Evolutionary conservation across 306 rosid genomes (phyloP), one percentile per base, ranked within the genome.

Genomic region (Cucurbita moschata): DNA sequence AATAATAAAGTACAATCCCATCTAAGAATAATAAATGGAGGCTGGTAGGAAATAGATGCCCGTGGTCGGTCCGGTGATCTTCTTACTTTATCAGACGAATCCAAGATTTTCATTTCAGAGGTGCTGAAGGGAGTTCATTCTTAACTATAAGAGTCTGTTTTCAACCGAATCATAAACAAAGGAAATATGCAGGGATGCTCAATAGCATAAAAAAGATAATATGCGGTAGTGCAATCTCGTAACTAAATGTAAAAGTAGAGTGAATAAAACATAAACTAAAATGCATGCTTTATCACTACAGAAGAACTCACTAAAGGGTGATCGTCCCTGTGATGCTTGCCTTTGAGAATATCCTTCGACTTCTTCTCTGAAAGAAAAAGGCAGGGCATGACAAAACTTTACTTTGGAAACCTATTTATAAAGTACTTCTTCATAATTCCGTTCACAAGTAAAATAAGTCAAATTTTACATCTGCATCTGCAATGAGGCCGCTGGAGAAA

Each of bases 321-420:
- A 79, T 75, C 88, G 38, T 83, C 83, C 80, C 82, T 86, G 64
- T 75, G 77, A 68, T 44, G 83, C 75, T 89, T 90, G 64, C 80
- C 82, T 78, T 75, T 87, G 88, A 80, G 86, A 75, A 54, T 84
- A 70, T 87, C 97, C 83, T 87, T 94, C 26, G 78, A 79, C 81
- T 83, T 89, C 89, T 85, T 94, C 58, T 84, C 98, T 89, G 88
- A 56, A 76, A 62, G 66, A 70, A 83, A 40, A 75, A 30, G 49
- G 47, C 21, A 54, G 43, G 49, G 46, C 19, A 74, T 72, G 59
- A 76, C 52, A 38, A 71, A 52, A 35, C 44, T 15, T 14, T 35
- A 35, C 30, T 53, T 18, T 16, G 30, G 21, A 54, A 55, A 54
- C 13, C 39, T 23, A 53, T 11, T n/a, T 11, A 38, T 71, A 40